Base-by-base conservation (phyloP, 805 yeast genomes). In the Gaillardinia entomophila region DNA sequence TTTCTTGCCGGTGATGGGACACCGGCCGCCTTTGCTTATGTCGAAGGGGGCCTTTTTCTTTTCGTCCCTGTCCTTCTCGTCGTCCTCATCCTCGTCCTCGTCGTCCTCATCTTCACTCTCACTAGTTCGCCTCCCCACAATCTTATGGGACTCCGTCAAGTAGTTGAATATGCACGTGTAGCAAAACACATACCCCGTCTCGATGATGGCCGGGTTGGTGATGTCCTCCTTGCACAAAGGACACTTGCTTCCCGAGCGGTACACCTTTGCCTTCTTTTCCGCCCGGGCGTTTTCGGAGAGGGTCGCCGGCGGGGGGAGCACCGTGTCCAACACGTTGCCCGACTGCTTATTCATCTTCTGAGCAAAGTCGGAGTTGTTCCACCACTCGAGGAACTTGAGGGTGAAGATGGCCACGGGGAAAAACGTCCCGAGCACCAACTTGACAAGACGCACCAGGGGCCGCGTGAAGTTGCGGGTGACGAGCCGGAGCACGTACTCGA, bases 161-260 rank as follows among this genome's bases (percentile, higher is more conserved):
- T 75, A 74, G 30, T 73, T 71, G 48, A 76, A 77, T 12, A 89
- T 86, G 56, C 97, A 92, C 10, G 85, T 77, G 55, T 89, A 88
- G 56, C 96, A 88, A 45, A 82, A 84, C 0, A 87, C 95, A 41
- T 77, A 79, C 0, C 98, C 98, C 0, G 97, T 87, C 51, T 89
- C 97, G 23, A 90, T 76, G 10, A 82, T 75, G 0, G 95, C 86
- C 3, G 96, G 96, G 46, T 85, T 87, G 20, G 72, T 73, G 11
- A 88, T 73, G 12, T 54, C 62, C 8, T 75, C 57, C 17, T 71
- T 57, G 50, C 97, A 90, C 11, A 90, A 51, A 1, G 89, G 85
- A 57, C 97, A 90, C 2, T 41, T 28, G 8, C 51, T 48, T 1
- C 59, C 58, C 2, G 57, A 51, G 11, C 57, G 59, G 38, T 54